Percentiles rank a stretch among this genome's conserved stretches.
These are phyloP conservation scores for Papilionanthe hybrid DNA, from an alignment of 116 monocot genomes.

Conservation along the genomic window DNA sequence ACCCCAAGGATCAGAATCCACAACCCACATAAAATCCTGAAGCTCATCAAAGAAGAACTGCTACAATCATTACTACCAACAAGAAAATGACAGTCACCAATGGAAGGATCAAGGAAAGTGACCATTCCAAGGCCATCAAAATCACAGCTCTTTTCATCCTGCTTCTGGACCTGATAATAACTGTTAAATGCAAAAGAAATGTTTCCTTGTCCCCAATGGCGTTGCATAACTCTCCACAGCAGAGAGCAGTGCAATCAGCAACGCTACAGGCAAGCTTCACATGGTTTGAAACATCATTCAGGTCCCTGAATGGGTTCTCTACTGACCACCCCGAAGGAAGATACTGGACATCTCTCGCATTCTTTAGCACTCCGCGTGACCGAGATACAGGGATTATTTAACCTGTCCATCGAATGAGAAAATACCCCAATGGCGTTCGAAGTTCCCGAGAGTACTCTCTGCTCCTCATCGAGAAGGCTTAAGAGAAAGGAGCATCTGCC, in stretches of 20 bases:
- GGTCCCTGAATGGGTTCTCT: conserved; percentile 52
- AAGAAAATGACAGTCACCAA: conserved; percentile 71
- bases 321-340: conserved; percentile 84
- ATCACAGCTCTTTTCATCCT: conserved; percentile 65
- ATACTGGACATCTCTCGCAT: conserved; percentile 68
- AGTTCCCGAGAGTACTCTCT: conserved; percentile 68
- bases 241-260: conserved; percentile 80
- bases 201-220: conserved; percentile 68
- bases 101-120: conserved; percentile 90
- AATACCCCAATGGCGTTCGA: conserved; percentile 89
- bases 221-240: conserved; percentile 79
- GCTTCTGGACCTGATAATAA: conserved; percentile 81
- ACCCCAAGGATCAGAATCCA: conserved; percentile 43
- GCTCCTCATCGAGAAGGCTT: conserved; percentile 75
- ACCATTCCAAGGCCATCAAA: conserved; percentile 90
- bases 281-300: conserved; percentile 44
- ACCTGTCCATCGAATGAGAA: conserved; percentile 92
- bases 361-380: conserved; percentile 48
- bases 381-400: conserved; percentile 75
- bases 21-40: conserved; percentile 18
- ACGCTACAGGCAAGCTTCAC: conserved; percentile 72
- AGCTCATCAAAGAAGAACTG: conserved; percentile 25
- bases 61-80: conserved; percentile 69
- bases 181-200: conserved; percentile 89
- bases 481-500: conserved; percentile 76